Percentiles rank a stretch among this genome's conserved stretches.
Evolutionary conservation across 2,329 filamentous ascomycete genomes (phyloP).

Genomic region (Beauveria scarabaeidicola): DNA sequence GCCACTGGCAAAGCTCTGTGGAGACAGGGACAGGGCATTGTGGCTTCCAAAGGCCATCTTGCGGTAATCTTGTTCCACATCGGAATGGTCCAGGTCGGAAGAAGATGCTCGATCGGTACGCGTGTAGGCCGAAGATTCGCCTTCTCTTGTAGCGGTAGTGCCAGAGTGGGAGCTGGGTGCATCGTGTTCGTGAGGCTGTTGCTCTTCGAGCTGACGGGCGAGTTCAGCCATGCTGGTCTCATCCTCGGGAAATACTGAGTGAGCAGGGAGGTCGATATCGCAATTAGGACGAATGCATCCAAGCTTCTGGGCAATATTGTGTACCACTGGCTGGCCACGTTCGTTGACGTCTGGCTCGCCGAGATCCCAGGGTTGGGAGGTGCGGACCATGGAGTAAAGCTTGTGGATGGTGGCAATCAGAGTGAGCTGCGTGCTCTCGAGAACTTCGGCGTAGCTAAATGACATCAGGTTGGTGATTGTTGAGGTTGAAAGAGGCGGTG

Average conservation of each 20-base stretch:
- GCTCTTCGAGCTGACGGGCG: slow-evolving; percentile 43
- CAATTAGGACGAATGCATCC: slow-evolving; percentile 55
- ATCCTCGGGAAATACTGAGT: slow-evolving; percentile 53
- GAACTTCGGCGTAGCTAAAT: slow-evolving; percentile 51
- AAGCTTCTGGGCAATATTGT: slow-evolving; percentile 56
- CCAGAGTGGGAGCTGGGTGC: not conserved
- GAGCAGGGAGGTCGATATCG: slow-evolving; percentile 50
- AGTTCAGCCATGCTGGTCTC: slow-evolving; percentile 49
- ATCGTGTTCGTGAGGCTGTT: slow-evolving; percentile 35
- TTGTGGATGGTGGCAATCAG: slow-evolving; percentile 58
- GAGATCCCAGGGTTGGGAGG: slow-evolving; percentile 49
- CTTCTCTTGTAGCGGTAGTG: slow-evolving; percentile 14
- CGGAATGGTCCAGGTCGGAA: slow-evolving; percentile 46
- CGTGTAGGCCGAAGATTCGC: slow-evolving; percentile 26
- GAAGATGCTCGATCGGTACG: slow-evolving; percentile 43
- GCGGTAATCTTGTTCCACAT: slow-evolving; percentile 47
- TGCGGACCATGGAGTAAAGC: slow-evolving; percentile 55
- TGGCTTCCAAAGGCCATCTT: slow-evolving; percentile 36
- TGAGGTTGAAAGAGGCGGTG: not conserved
- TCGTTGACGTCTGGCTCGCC: slow-evolving; percentile 58
- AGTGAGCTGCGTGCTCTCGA: slow-evolving; percentile 57
- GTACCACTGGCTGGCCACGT: slow-evolving; percentile 53
- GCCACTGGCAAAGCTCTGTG: slow-evolving; percentile 39
- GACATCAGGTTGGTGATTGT: not conserved
- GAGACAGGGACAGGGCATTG: slow-evolving; percentile 42